Evolutionary conservation across 1,139 yeast species (phyloP), one percentile per base, ranked within the genome.

Genomic region (Suhomyces coccinellae): DNA sequence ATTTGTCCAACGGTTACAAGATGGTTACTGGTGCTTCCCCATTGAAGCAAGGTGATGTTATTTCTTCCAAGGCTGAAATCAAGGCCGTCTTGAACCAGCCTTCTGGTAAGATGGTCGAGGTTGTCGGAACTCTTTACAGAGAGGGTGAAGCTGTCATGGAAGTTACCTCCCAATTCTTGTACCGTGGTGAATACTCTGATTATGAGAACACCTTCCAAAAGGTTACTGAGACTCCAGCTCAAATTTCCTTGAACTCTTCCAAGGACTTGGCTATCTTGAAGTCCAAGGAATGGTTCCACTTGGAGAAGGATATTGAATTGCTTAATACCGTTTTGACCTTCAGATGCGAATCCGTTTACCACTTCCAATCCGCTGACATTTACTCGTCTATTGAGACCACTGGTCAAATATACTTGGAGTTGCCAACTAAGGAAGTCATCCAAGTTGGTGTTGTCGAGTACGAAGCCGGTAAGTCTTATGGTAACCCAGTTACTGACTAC

Each of bases 221-320:
- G 71, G 82, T 81, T 53, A 76, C 82, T 49, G 99, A 93, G 72
- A 83, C 91, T 51, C 96, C 97, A 48, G 87, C 85, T 62, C 87
- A 91, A 72, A 77, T 93, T 51, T 67, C 79, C 35, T 75, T 93
- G 63, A 77, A 77, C 52, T 70, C 91, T 43, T 77, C 89, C 42
- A 91, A 89, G 76, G 99, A 93, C 61, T 85, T 91, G 58, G 97
- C 99, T 46, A 89, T 93, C 48, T 79, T 93, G 67, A 83, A 83
- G 62, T 89, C 98, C 20, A 93, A 95, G 78, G 98, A 93, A 71
- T 93, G 99, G 99, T 91, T 95, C 83, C 91, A 88, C 63, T 76
- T 86, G 61, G 87, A 85, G 56, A 69, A 77, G 50, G 83, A 81
- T 40, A 69, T 83, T 53, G 93, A 88, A 53, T 77, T 93, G 59